Base-by-base conservation (phyloP, 768 basidiomycete species). In the Brasilioporus rufonigricans region DNA sequence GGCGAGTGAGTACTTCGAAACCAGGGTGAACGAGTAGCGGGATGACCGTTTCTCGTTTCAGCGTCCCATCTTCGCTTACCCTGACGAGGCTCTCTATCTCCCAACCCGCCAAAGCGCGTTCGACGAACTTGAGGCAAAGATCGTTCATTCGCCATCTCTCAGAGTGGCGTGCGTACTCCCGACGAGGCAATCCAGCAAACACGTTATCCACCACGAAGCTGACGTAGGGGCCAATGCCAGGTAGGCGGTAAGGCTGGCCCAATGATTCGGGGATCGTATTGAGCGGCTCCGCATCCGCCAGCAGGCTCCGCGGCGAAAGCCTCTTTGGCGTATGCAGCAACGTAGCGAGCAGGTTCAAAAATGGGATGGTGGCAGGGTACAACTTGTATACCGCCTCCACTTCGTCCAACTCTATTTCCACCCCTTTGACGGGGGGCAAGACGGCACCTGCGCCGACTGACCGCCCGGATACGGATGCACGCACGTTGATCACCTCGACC, bases 171-270 rank as follows among this genome's bases (percentile, higher is more conserved):
- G 81, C 75, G 64, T 89, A 98, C 56, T 90, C 92, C 43, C 94
- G 79, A 48, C 76, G 79, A 14, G 84, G 77, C 40, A 91, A 86
- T 48, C 86, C 85, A 31, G 86, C 79, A 59, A 98, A 89, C 3
- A 98, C 91, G 44, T 89, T 90, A 62, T 98, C 93, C 56, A 96
- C 73, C 51, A 95, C 88, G 65, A 96, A 98, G n/a, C 80, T 74
- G 12, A 86, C 78, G 71, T 90, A 96, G 0, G 93, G 92, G 0
- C 77, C 83, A 51, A 95, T 83, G 1, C 93, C 93, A 1, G 89
- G 86, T 16, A 85, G 70, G 21, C 93, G 83, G 60, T 92, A 87
- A 8, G 89, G 86, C 44, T 89, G 85, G 0, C 93, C 93, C 5
- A 95, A 74, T 39, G 75, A 76, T 53, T 95, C 87, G 2, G 93